Base-by-base conservation (phyloP, 129 eudicot species). In the Saposhnikovia divaricata region DNA sequence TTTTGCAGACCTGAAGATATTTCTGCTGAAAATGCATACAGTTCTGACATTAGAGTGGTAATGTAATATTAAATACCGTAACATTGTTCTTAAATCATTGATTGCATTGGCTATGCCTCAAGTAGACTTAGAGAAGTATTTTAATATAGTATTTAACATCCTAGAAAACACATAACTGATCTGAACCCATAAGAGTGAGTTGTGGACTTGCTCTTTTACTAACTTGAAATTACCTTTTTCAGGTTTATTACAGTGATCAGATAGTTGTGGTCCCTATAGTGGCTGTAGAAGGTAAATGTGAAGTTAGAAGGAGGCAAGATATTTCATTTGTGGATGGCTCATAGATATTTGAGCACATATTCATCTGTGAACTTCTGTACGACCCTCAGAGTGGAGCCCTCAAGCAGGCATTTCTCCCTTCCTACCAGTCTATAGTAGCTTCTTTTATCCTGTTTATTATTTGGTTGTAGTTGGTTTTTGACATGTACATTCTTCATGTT, bases 21-120 rank as follows among this genome's bases (percentile, higher is more conserved):
- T 42, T 96, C 99, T 50, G 74, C 77, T 0, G 98, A 96, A 72
- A 92, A 89, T 86, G 99, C 97, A 14, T 96, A 96, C 85, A 76
- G 85, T 51, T 92, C 98, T n/a, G 97, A 96, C 73, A 90, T 96
- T 72, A 90, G 91, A 80, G 99, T 92, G 99, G 99, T 96, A 89
- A 42, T 48, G 14, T 25, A 25, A 27, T 25, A 23, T 14, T 44
- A 25, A 14, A 2, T 48, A n/a, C 1, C 9, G 3, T 27, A 14
- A 27, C 39, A 66, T 14, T 66, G 72, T 76, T 48, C 40, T 15
- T 5, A 16, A 11, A 25, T 5, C 21, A 76, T 76, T 14, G 46
- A 39, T 48, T 76, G 68, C 23, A 4, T 9, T 55, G 65, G 65
- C 13, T 55, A 55, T 55, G 25, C n/a, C n/a, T n/a, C n/a, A n/a